Evolutionary conservation across 805 yeast genomes (phyloP).

Genomic region (Metschnikowia anglica): DNA sequence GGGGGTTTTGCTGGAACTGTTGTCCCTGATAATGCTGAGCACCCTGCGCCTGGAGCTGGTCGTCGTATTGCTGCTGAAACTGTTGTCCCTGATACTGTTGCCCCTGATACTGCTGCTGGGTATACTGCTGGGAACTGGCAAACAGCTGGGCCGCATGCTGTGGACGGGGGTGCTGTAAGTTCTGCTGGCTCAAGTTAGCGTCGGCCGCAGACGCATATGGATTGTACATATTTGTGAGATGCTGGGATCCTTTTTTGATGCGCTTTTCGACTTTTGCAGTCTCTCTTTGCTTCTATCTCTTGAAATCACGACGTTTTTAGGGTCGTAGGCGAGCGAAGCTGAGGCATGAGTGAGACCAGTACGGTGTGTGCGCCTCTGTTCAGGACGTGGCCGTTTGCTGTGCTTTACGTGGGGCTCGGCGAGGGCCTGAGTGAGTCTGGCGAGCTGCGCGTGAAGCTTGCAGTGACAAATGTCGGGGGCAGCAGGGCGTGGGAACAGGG

Average conservation of each 20-base stretch:
- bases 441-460: no score
- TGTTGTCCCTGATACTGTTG: slow-evolving; percentile 41
- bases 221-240: slow-evolving; percentile 37
- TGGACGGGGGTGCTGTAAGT: slow-evolving; percentile 24
- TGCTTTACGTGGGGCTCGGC: no score
- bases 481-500: no score
- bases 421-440: no score
- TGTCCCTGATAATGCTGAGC: slow-evolving; percentile 35
- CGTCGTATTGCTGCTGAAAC: slow-evolving; percentile 18
- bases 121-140: background rate
- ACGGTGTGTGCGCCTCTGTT: background rate
- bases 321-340: no score
- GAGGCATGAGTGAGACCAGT: no score
- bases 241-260: no score
- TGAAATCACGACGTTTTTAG: background rate
- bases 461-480: no score
- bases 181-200: slow-evolving; percentile 14
- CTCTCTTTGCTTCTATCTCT: background rate
- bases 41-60: slow-evolving; percentile 20
- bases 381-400: background rate
- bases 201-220: slow-evolving; percentile 36
- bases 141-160: slow-evolving; percentile 15
- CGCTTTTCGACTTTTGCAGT: background rate
- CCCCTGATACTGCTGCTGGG: slow-evolving; percentile 23
- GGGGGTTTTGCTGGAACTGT: slow-evolving; percentile 26